Base-by-base conservation (phyloP, 1,139 yeast species). In the Lodderomyces beijingensis region DNA sequence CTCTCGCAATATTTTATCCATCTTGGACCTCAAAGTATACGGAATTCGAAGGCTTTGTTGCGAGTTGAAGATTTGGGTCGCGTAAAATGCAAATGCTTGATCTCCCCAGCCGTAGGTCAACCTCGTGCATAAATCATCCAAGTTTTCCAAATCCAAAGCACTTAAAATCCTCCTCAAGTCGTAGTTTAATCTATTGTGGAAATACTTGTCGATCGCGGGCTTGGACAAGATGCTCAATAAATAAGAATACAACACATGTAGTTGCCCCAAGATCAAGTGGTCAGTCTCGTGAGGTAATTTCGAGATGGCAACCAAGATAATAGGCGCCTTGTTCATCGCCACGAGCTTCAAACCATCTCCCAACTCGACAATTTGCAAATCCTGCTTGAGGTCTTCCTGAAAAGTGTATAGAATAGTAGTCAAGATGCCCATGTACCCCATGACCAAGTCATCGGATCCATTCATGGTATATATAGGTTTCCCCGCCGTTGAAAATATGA, bases 401-500 rank as follows among this genome's bases (percentile, higher is more conserved):
- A 78, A 79, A 32, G 75, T 75, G 2, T 84, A 71, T 5, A 79
- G 69, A 16, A 81, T 73, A 0, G 89, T 79, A 35, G 84, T 84
- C 5, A 81, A 64, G 2, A 81, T 62, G 1, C 91, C 93, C 64
- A 85, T 77, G 49, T 84, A 83, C 1, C 91, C 86, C 30, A 84
- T 63, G 1, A 83, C 65, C 16, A 79, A 59, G 31, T 77, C 80
- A 40, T 87, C 95, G 0, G 77, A 61, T 3, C 95, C 96, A 50
- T 80, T 72, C 66, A 83, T 66, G 1, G 94, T 76, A 55, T 82
- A 91, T 5, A 91, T 84, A 1, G 96, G 96, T 53, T 91, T 91
- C 0, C 98, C 98, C 0, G 97, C 95, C 2, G 80, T 62, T 0
- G 96, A 87, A n/a, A 91, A 64, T 5, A 91, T 77, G 43, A 88